These are phyloP conservation scores for Talaromyces sp. DNA, from an alignment of 2,329 filamentous ascomycete species.

Conservation along the genomic window DNA sequence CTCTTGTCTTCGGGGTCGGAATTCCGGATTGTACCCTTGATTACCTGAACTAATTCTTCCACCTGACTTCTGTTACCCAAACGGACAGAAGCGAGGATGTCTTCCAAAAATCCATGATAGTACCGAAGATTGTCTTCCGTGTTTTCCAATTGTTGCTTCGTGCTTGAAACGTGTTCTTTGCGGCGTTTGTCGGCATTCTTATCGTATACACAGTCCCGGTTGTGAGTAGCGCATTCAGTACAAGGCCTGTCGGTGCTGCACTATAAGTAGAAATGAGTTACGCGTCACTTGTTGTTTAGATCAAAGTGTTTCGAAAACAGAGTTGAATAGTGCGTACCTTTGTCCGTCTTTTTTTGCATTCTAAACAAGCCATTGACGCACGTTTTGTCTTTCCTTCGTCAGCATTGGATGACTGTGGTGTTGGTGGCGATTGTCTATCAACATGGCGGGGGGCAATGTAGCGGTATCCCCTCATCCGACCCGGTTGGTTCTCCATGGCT, in stretches of 20 bases:
- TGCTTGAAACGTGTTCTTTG: conserved; percentile 27
- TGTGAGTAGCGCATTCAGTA: conserved; percentile 30
- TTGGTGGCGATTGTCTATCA: not conserved
- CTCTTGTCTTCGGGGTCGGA: not conserved
- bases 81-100: conserved; percentile 25
- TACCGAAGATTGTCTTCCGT: conserved; percentile 13
- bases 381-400: conserved; percentile 32
- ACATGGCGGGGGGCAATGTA: conserved; percentile 11
- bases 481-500: conserved; percentile 7
- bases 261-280: conserved; percentile 17
- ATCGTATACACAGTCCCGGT: conserved; percentile 31
- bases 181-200: conserved; percentile 33
- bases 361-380: conserved; percentile 34
- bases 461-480: conserved; percentile 9
- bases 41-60: conserved; percentile 23
- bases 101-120: conserved; percentile 25
- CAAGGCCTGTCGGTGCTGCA: conserved; percentile 30
- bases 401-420: conserved; percentile 7
- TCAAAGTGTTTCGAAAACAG: not conserved
- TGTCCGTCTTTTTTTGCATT: conserved; percentile 35
- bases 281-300: not conserved
- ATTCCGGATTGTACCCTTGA: conserved; percentile 23
- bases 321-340: conserved; percentile 25
- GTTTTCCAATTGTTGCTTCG: conserved; percentile 26
- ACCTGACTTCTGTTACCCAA: conserved; percentile 18